phyloP scores from a whole-genome alignment of 2,329 filamentous ascomycete species.

The Chalaropsis ovoidea region DNA sequence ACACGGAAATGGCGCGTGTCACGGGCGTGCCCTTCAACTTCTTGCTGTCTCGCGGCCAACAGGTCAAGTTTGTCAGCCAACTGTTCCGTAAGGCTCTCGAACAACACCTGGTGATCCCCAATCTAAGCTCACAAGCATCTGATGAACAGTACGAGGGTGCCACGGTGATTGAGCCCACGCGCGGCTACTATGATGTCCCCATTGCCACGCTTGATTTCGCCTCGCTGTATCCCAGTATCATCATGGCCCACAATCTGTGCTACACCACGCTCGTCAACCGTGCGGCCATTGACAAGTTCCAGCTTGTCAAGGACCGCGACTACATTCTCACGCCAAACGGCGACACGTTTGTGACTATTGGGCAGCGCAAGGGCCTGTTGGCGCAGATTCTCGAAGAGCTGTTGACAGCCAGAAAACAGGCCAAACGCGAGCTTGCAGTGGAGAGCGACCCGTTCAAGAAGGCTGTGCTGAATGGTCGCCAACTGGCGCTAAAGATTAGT shows the following conservation, averaged over 20 bases:
- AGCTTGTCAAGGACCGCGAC: constrained; percentile 77
- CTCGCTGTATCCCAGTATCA: constrained; percentile 96
- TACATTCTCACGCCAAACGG: constrained; percentile 95
- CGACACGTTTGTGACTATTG: constrained; percentile 81
- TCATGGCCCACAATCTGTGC: constrained; percentile 96
- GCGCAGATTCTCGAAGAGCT: constrained; percentile 94
- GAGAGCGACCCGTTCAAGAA: constrained; percentile 97
- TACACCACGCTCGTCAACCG: constrained; percentile 82
- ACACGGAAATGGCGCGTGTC: constrained; percentile 98
- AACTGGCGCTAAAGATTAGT: constrained; percentile 89
- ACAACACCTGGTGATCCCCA: constrained; percentile 88
- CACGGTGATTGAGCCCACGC: constrained; percentile 89
- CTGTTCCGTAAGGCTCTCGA: constrained; percentile 90
- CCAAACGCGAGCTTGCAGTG: constrained; percentile 76
- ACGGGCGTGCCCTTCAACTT: constrained; percentile 97
- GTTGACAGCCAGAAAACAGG: constrained; percentile 81
- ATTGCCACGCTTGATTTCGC: constrained; percentile 98
- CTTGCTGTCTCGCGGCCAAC: constrained; percentile 81
- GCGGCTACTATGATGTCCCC: constrained; percentile 89
- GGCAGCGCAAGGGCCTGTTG: constrained; percentile 81
- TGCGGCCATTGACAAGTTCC: constrained; percentile 66
- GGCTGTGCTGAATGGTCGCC: constrained; percentile 92
- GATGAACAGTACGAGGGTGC: constrained; percentile 96
- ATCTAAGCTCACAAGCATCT: constrained; percentile 57
- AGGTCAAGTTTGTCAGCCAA: constrained; percentile 96